Base-by-base conservation (phyloP, 2,329 filamentous ascomycete species). In the Trichoderma endophyticum region DNA sequence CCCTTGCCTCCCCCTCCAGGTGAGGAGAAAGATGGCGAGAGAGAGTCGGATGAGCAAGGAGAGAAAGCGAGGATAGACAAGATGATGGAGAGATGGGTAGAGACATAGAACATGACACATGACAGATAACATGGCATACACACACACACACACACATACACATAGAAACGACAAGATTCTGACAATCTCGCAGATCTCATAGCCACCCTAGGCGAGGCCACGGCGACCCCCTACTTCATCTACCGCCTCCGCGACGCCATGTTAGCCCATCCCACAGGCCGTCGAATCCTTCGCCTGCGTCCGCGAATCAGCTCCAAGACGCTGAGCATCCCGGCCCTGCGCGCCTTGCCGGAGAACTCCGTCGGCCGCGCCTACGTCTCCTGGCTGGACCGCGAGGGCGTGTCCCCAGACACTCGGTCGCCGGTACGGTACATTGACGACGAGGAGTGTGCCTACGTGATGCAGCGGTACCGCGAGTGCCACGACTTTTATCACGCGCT, bases 401-500 rank as follows among this genome's bases (percentile, higher is more conserved):
- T 99, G 15, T 93, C 93, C 9, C 96, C 96, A 1, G 96, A 99
- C 81, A 97, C 95, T 7, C 90, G 96, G 60, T 86, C 91, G 54
- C 81, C 82, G 2, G 96, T 99, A 54, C 90, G 93, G 67, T 98
- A 97, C 83, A 94, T 99, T 74, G 95, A 98, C 81, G 91, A 98
- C 79, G 91, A 92, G 77, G 96, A 99, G 83, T 97, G 95, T 80
- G 96, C 96, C 43, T 99, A 98, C 84, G 96, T 98, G 21, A 97
- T 99, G 93, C 96, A 98, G 85, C 90, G 96, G 69, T 99, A 99
- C 82, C 91, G 96, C 74, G 96, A 99, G 83, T 97, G 93, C 76
- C 96, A 99, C 81, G 96, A 99, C 81, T 98, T 99, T 82, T 98
- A 97, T 84, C 96, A 99, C 81, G 95, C 96, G 0, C 86, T 99